A percentile compares a stretch with the other conserved stretches of the same genome.
Evolutionary conservation across 2,329 filamentous ascomycete species (phyloP).

Genomic region (Scleromitrula shiraiana): DNA sequence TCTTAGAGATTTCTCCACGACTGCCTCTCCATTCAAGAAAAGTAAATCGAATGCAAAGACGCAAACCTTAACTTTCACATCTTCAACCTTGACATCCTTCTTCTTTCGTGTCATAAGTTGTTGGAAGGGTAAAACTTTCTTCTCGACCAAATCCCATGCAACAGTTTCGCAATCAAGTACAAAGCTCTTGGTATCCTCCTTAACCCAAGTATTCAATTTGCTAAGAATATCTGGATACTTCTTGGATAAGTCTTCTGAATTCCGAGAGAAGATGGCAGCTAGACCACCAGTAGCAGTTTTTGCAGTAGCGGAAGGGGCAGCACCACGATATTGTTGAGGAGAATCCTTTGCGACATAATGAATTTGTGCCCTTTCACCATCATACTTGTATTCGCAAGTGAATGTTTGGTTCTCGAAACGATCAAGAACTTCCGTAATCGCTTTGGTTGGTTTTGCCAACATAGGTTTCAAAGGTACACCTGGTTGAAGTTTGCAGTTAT

Average conservation of each 20-base stretch:
- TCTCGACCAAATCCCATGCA: constrained; percentile 89
- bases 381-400: constrained; percentile 98
- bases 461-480: constrained; percentile 96
- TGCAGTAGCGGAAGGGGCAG: constrained; percentile 48
- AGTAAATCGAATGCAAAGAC: constrained; percentile 95
- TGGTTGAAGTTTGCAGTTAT: constrained; percentile 84
- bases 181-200: constrained; percentile 83
- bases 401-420: constrained; percentile 93
- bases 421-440: constrained; percentile 94
- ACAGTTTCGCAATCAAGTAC: constrained; percentile 98
- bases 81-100: constrained; percentile 92
- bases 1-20: constrained; percentile 80
- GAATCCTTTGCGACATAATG: constrained; percentile 88
- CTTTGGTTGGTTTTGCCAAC: constrained; percentile 97
- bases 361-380: constrained; percentile 96
- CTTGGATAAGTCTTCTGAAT: constrained; percentile 93
- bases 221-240: constrained; percentile 95
- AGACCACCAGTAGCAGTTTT: constrained; percentile 53
- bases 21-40: constrained; percentile 82
- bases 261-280: constrained; percentile 90
- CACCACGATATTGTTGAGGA: constrained; percentile 57
- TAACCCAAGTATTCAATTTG: constrained; percentile 85
- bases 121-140: constrained; percentile 95
- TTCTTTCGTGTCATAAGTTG: constrained; percentile 96
- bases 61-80: constrained; percentile 94